phyloP scores from a whole-genome alignment of 208 protist species.

The Leishmania tropica region DNA sequence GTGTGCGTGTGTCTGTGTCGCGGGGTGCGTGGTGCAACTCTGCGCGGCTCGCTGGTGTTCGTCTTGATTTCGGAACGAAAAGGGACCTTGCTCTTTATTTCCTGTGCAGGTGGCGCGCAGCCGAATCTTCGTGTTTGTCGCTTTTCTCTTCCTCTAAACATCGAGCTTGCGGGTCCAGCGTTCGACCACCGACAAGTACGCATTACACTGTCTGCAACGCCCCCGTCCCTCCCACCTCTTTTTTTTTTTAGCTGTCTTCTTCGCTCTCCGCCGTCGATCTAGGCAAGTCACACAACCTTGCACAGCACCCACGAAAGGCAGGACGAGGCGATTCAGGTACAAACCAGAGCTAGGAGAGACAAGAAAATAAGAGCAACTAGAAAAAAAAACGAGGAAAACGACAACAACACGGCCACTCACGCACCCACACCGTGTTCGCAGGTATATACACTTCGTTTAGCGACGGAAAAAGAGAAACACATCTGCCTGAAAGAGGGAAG shows the following conservation, averaged over 20 bases:
- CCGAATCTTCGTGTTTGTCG: not conserved
- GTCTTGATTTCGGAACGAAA: not conserved
- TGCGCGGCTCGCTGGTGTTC: not conserved
- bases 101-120: not conserved
- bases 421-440: too few species aligned
- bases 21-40: not conserved
- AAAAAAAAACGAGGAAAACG: not conserved
- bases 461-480: not conserved
- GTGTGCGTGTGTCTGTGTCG: not conserved
- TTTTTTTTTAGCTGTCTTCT: not conserved
- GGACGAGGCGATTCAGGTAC: not conserved
- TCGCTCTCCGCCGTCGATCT: not conserved
- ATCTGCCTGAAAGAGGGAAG: not conserved
- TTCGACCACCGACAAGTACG: not conserved
- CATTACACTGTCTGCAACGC: not conserved
- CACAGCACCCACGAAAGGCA: not conserved
- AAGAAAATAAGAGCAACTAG: not conserved
- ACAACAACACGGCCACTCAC: not conserved
- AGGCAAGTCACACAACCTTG: not conserved
- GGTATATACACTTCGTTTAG: not conserved
- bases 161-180: not conserved
- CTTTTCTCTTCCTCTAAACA: not conserved
- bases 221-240: not conserved
- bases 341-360: not conserved
- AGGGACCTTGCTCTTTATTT: not conserved